A percentile compares a stretch with the other conserved stretches of the same genome.
These are phyloP conservation scores for Sclerotiophoma versabilis DNA, from an alignment of 2,329 filamentous ascomycete genomes.

Conservation along the genomic window DNA sequence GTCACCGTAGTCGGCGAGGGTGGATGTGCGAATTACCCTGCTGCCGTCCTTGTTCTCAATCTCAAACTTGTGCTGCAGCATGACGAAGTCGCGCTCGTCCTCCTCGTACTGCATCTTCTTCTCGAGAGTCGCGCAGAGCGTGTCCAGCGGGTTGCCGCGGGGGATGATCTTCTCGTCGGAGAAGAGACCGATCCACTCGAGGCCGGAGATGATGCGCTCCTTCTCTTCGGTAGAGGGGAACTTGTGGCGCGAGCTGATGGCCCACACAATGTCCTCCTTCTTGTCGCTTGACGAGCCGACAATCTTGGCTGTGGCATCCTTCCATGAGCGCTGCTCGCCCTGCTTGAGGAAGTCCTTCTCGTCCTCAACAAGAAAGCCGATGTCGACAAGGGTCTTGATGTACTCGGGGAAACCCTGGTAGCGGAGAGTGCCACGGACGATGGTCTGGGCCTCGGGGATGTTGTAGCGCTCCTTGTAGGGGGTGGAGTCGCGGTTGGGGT, in stretches of 20 bases:
- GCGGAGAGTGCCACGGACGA: conserved; percentile 83
- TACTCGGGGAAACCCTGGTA: conserved; percentile 93
- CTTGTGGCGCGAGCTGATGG: conserved; percentile 76
- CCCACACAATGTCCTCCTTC: conserved; percentile 73
- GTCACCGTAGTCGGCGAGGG: conserved; percentile 82
- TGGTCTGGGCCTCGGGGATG: conserved; percentile 89
- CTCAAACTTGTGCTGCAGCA: conserved; percentile 81
- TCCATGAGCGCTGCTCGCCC: conserved; percentile 73
- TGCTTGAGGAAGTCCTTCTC: conserved; percentile 68
- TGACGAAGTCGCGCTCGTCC: conserved; percentile 83
- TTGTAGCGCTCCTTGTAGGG: conserved; percentile 86
- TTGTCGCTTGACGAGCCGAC: conserved; percentile 71
- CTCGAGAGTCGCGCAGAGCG: conserved; percentile 87
- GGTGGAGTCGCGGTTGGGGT: conserved; percentile 91
- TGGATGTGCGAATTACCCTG: conserved; percentile 79
- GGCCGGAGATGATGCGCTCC: conserved; percentile 71
- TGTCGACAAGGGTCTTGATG: conserved; percentile 84
- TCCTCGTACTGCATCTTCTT: conserved; percentile 88
- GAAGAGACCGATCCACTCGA: conserved; percentile 76
- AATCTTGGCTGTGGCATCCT: conserved; percentile 81
- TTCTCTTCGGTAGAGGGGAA: conserved; percentile 75
- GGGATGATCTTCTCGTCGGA: conserved; percentile 73
- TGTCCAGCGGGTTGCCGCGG: conserved; percentile 82
- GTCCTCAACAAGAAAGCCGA: conserved; percentile 83
- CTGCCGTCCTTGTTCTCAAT: conserved; percentile 83